Evolutionary conservation across 225 moss, liverwort and hornwort species (phyloP).

Genomic region (Pleurozium schreberi): DNA sequence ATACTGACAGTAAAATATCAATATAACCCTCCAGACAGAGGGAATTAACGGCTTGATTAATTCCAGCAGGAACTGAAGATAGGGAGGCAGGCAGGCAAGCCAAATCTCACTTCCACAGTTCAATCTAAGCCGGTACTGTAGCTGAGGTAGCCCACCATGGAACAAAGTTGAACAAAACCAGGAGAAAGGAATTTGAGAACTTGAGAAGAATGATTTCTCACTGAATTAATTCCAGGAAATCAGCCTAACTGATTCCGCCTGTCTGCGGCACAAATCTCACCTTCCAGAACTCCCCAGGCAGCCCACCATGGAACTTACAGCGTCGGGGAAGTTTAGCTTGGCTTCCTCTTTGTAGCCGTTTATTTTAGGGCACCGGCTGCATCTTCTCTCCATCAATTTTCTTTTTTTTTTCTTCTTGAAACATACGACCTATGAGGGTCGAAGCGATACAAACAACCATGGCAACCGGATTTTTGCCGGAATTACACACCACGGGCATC

Average conservation of each 20-base stretch:
- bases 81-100: background rate
- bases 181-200: background rate
- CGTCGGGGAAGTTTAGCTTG: background rate
- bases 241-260: background rate
- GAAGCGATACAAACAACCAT: too few species aligned
- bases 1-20: too few species aligned
- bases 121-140: too few species aligned
- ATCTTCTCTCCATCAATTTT: too few species aligned
- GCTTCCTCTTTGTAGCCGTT: background rate
- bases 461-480: too few species aligned
- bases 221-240: background rate
- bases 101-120: background rate
- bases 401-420: too few species aligned
- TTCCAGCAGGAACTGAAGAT: background rate
- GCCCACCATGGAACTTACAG: background rate
- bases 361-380: accelerated
- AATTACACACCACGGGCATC: too few species aligned
- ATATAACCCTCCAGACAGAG: too few species aligned
- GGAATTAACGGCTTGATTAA: background rate
- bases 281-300: background rate
- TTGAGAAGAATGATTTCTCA: background rate
- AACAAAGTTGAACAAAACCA: background rate
- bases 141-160: background rate
- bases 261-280: background rate
- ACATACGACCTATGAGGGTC: too few species aligned